Base-by-base conservation (phyloP, 176 grass and related monocot genomes). In the Bonia amplexicaulis region DNA sequence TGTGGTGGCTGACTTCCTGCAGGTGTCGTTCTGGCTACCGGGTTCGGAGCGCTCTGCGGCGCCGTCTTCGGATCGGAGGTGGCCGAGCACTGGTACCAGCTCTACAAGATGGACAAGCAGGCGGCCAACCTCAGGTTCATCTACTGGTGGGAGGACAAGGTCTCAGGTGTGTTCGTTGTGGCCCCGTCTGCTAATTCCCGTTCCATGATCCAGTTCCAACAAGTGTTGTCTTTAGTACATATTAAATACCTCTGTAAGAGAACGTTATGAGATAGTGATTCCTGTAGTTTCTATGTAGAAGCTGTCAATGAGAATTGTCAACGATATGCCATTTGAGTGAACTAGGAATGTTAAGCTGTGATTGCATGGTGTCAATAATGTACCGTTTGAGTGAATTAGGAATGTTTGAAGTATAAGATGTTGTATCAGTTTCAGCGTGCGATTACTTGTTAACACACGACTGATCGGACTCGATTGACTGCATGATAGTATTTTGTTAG, bases 131-230 rank as follows among this genome's bases (percentile, higher is more conserved):
- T 97, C 26, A 90, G 95, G 55, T 99, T 99, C 82, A 91, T 99
- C 49, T 99, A 99, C 82, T 99, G 96, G 96, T 99, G 96, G 96
- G 96, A 99, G 87, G 93, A 99, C 81, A 99, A 99, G 92, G 92
- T 91, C 47, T 59, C 92, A 96, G 93, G 93, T 99, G 3, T 68
- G 82, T 87, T 65, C 40, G 15, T 74, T 26, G 22, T 80, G 25
- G 3, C 31, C 0, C 26, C 76, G n/a, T 33, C 44, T 42, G 9
- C 11, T 29, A 13, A 11, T 48, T n/a, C 35, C 57, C 11, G 6
- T 77, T 39, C 5, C 12, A 57, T 79, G 7, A 55, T 9, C 41
- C 37, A 57, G 7, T 88, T 69, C 0, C 1, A 54, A 12, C 27
- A 61, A 19, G 0, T 41, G 10, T 0, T 19, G 3, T 61, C 16